Base-by-base conservation (phyloP, 2,329 filamentous ascomycete species). In the Aspergillus melleus region DNA sequence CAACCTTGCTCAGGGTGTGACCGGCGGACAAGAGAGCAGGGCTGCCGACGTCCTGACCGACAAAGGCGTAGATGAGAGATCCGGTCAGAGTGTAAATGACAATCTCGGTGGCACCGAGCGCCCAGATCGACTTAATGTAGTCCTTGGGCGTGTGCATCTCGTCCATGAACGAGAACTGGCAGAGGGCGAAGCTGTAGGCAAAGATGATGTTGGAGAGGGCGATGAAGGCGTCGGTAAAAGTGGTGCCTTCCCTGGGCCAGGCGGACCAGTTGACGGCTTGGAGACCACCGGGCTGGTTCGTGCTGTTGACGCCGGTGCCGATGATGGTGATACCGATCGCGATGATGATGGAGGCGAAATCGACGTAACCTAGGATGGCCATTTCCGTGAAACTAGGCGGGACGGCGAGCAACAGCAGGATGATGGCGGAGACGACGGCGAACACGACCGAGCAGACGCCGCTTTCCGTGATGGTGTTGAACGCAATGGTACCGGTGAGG, bases 401-500 rank as follows among this genome's bases (percentile, higher is more conserved):
- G 4, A 76, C 57, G n/a, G 74, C 70, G 10, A 76, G 57, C 22
- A 70, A 42, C 49, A 74, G 68, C 26, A 76, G 62, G 19, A 74
- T 70, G 26, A 70, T 71, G 54, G 77, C 79, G 0, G 77, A 80
- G 29, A 81, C 71, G 4, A 78, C 71, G 16, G 73, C 74, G 68
- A 76, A 81, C 30, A 79, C 68, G 4, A 80, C 64, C 2, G 79
- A 77, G 65, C 79, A 80, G 22, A 79, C 57, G 8, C 59, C 66
- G 51, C 73, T 70, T 54, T 74, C 66, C 55, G 79, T 76, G 58
- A 81, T 80, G 57, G 69, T 66, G 54, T 77, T 73, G 63, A 73
- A 80, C 2, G 79, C 78, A 62, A 81, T 80, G 9, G 79, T 80
- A 2, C 79, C 78, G 6, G 78, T 80, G 53, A 80, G 63, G 53